Conservation (phyloP, 441 rosid genomes). For the Hura crepitans region DNA sequence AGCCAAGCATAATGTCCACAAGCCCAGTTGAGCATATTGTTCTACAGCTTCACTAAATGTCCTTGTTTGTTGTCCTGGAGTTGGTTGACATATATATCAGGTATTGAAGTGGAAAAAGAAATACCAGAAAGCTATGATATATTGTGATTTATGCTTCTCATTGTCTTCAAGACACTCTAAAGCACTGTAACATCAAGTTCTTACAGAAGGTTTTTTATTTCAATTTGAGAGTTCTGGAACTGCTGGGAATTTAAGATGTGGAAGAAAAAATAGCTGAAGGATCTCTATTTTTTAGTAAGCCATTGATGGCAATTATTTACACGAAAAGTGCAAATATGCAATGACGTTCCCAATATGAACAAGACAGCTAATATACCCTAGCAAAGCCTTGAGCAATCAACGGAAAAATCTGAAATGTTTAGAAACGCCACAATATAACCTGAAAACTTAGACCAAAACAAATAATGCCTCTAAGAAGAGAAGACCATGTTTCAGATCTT, state of each 20-base stretch:
- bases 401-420: slow-evolving; percentile 1
- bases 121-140: not conserved
- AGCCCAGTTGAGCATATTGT: slow-evolving; percentile 86
- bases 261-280: not conserved
- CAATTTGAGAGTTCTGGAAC: not conserved
- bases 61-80: slow-evolving; percentile 87
- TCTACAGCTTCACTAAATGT: slow-evolving; percentile 81
- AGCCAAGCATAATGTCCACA: slow-evolving; percentile 94
- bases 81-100: slow-evolving; percentile 23
- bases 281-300: not conserved
- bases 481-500: slow-evolving; percentile 4
- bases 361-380: not conserved
- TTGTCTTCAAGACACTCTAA: not conserved
- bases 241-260: not conserved
- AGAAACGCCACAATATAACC: not conserved
- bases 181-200: not conserved
- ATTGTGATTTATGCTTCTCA: not conserved
- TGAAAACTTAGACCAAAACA: not conserved
- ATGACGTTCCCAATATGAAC: not conserved
- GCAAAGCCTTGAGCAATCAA: not conserved
- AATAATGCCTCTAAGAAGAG: not conserved
- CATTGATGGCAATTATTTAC: not conserved
- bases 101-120: slow-evolving; percentile 3
- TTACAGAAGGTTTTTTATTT: not conserved
- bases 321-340: not conserved